Percentiles rank a stretch among this genome's conserved stretches.
Evolutionary conservation across 2,329 filamentous ascomycete genomes (phyloP).

Genomic region (Elsinoe fawcettii): DNA sequence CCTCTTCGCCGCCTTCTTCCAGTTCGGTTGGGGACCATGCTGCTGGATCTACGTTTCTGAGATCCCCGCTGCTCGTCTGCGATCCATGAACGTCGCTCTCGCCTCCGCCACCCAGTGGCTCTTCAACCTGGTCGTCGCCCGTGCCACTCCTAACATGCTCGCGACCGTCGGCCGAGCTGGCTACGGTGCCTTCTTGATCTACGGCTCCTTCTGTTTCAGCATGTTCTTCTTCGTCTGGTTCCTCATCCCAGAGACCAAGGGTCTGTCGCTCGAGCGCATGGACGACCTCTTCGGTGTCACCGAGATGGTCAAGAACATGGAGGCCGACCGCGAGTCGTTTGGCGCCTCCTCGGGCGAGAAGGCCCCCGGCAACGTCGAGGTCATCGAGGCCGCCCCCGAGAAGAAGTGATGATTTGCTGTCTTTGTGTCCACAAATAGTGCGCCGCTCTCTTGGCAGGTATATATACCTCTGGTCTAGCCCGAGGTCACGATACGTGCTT

Average conservation of each 20-base stretch:
- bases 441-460: background rate
- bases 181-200: slow-evolving; percentile 60
- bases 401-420: background rate
- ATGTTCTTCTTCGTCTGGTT: slow-evolving; percentile 61
- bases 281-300: slow-evolving; percentile 27
- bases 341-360: slow-evolving; percentile 1
- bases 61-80: slow-evolving; percentile 59
- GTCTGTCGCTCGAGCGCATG: slow-evolving; percentile 31
- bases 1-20: slow-evolving; percentile 63
- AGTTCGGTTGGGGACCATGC: slow-evolving; percentile 31
- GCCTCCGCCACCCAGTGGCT: slow-evolving; percentile 59
- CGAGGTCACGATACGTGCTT: background rate
- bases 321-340: slow-evolving; percentile 14
- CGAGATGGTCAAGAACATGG: slow-evolving; percentile 18
- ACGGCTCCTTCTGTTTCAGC: slow-evolving; percentile 55
- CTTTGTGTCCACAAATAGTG: background rate
- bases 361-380: slow-evolving; percentile 1
- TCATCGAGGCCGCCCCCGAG: background rate
- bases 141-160: slow-evolving; percentile 62
- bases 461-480: background rate
- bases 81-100: slow-evolving; percentile 60
- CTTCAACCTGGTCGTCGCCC: slow-evolving; percentile 65
- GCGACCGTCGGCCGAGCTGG: slow-evolving; percentile 43
- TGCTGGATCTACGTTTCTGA: slow-evolving; percentile 68
- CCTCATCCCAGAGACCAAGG: slow-evolving; percentile 68